These are phyloP conservation scores for Backusella westeae DNA, from an alignment of 192 early-diverging fungal genomes.

Conservation along the genomic window DNA sequence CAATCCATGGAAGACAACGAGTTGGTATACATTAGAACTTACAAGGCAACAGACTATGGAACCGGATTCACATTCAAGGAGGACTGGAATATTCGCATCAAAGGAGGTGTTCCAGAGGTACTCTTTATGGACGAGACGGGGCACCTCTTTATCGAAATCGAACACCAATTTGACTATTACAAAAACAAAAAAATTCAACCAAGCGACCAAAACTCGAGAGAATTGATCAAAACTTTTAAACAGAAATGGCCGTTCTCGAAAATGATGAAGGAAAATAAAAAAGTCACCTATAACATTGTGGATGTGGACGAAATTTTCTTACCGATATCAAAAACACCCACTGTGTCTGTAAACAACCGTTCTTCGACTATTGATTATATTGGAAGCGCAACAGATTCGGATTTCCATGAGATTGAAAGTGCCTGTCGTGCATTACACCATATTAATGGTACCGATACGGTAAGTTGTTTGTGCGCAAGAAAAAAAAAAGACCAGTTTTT, in stretches of 20 bases:
- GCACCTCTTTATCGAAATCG: background rate
- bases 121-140: background rate
- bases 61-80: background rate
- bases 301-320: slow-evolving; percentile 1
- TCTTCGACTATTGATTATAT: background rate
- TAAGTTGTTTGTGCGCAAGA: too few relatives aligned
- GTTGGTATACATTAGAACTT: background rate
- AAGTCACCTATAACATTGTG: background rate
- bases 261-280: background rate
- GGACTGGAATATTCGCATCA: background rate
- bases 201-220: background rate
- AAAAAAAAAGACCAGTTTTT: background rate
- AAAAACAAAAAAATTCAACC: background rate
- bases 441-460: background rate
- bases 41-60: background rate
- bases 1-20: background rate
- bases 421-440: background rate
- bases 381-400: too few relatives aligned
- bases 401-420: slow-evolving; percentile 7
- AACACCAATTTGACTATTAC: background rate
- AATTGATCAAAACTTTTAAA: background rate
- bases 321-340: background rate
- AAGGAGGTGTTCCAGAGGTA: background rate
- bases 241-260: background rate
- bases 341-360: background rate